Conservation (phyloP, 2,329 filamentous ascomycete species). For the Xylariaceae sp. region DNA sequence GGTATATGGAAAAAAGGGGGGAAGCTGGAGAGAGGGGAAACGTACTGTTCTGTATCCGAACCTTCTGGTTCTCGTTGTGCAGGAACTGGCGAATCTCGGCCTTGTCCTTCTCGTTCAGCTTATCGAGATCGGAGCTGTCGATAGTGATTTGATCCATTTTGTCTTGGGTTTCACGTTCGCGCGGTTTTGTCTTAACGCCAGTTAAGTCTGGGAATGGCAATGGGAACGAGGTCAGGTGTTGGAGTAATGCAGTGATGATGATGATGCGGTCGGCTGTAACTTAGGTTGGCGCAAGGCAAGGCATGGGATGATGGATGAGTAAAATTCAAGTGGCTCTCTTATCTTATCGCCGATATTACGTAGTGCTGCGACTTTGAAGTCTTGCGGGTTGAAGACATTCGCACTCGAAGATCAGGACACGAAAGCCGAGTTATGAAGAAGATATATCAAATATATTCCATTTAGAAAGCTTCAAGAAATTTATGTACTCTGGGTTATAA, state of each 20-base stretch:
- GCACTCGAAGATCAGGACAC: too few relatives aligned
- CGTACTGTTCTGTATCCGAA: constrained; percentile 59
- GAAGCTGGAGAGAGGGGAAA: constrained; percentile 15
- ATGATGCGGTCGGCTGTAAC: background rate
- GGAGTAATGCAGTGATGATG: background rate
- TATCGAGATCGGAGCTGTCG: constrained; percentile 60
- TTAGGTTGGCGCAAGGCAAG: background rate
- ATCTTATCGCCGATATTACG: constrained; percentile 23
- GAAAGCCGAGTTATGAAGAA: too few relatives aligned
- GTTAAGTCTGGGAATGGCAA: background rate
- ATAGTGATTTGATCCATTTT: constrained; percentile 30
- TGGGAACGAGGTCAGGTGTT: background rate
- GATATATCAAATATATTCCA: too few relatives aligned
- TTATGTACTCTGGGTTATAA: background rate
- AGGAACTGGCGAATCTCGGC: constrained; percentile 83
- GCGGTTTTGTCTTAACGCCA: background rate
- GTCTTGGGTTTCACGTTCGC: too few relatives aligned
- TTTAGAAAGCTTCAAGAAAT: too few relatives aligned
- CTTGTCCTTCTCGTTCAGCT: constrained; percentile 77
- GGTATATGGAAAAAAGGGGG: too few relatives aligned
- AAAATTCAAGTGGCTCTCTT: constrained; percentile 17
- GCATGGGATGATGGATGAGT: background rate
- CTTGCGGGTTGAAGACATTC: too few relatives aligned
- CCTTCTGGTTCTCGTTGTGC: constrained; percentile 77
- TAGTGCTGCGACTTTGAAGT: too few relatives aligned